Percentiles rank a stretch among this genome's conserved stretches.
phyloP scores from a whole-genome alignment of 2,329 filamentous ascomycete genomes.

The Penicillium sp. region DNA sequence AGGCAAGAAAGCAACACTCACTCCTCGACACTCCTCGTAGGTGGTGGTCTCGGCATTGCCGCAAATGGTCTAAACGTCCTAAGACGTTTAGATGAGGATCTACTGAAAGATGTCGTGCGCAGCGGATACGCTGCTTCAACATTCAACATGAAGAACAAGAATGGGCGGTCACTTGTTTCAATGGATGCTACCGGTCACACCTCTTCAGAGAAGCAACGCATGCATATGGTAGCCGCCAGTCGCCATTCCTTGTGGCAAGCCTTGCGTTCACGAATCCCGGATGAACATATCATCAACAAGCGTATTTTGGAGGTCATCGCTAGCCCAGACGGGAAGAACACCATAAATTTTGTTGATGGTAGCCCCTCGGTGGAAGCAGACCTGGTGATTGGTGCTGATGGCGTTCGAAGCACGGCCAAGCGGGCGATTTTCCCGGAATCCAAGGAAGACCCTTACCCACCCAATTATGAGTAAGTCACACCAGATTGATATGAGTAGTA shows the following conservation, averaged over 20 bases:
- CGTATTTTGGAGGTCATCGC: slow-evolving; percentile 39
- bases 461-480: slow-evolving; percentile 48
- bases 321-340: slow-evolving; percentile 32
- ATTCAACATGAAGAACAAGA: slow-evolving; percentile 43
- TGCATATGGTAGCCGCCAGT: slow-evolving; percentile 45
- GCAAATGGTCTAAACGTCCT: slow-evolving; percentile 51
- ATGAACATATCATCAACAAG: slow-evolving; percentile 42
- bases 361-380: slow-evolving; percentile 44
- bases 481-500: too few relatives aligned
- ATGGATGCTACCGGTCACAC: slow-evolving; percentile 26
- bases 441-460: slow-evolving; percentile 43
- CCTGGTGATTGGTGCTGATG: slow-evolving; percentile 53
- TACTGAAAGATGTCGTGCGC: slow-evolving; percentile 42
- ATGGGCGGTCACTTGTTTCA: slow-evolving; percentile 42
- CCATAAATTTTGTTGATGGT: slow-evolving; percentile 44
- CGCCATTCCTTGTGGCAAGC: slow-evolving; percentile 49
- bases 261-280: slow-evolving; percentile 45
- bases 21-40: slow-evolving; percentile 46
- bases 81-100: slow-evolving; percentile 43
- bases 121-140: slow-evolving; percentile 43
- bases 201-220: slow-evolving; percentile 17
- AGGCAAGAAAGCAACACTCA: slow-evolving; percentile 29
- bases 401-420: slow-evolving; percentile 46
- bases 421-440: slow-evolving; percentile 45
- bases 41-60: slow-evolving; percentile 47